Conservation (phyloP, 257 asterid genomes). For the Nemophila menziesii region DNA sequence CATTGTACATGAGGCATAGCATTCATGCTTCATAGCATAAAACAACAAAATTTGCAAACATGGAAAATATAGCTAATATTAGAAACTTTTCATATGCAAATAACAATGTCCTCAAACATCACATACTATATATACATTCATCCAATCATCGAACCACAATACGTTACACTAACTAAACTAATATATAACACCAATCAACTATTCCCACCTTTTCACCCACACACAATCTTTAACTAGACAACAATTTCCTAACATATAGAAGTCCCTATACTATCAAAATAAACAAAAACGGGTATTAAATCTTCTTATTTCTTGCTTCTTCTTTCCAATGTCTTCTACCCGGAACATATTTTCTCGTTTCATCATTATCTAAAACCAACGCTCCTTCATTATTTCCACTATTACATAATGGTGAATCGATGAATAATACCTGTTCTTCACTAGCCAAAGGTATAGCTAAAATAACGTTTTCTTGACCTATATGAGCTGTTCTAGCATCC, state of each 20-base stretch:
- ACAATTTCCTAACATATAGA: background rate
- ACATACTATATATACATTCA: background rate
- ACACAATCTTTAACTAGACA: background rate
- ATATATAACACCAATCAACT: background rate
- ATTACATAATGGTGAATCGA: slow-evolving; percentile 7
- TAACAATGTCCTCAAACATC: background rate
- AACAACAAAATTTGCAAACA: background rate
- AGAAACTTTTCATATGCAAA: background rate
- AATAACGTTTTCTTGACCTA: slow-evolving; percentile 24
- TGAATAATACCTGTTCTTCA: slow-evolving; percentile 15
- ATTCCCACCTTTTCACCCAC: background rate
- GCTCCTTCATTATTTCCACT: slow-evolving; percentile 12
- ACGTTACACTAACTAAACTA: background rate
- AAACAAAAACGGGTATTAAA: slow-evolving; percentile 4
- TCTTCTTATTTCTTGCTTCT: slow-evolving; percentile 78
- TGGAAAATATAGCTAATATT: background rate
- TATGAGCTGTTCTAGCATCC: slow-evolving; percentile 69
- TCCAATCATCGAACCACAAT: background rate
- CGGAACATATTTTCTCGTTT: slow-evolving; percentile 20
- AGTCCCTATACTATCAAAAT: background rate
- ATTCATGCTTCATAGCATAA: no score
- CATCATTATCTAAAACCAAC: slow-evolving; percentile 13
- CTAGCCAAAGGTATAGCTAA: slow-evolving; percentile 13
- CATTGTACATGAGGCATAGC: no score
- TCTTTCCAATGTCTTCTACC: slow-evolving; percentile 80